These are phyloP conservation scores for Sarocladium oryzae DNA, from an alignment of 2,329 filamentous ascomycete species.

Conservation along the genomic window DNA sequence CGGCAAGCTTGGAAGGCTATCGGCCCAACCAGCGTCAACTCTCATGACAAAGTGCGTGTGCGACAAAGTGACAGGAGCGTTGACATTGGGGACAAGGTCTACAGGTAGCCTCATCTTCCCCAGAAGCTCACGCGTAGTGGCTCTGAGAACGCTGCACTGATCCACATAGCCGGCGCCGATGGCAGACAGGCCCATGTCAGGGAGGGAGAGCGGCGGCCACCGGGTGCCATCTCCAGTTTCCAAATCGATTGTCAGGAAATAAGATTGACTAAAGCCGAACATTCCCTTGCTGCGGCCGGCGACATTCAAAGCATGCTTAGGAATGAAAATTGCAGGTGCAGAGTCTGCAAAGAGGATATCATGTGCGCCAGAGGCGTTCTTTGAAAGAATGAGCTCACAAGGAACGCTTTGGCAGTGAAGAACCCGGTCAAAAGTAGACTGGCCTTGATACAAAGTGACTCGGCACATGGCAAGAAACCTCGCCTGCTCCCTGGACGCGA, in stretches of 20 bases:
- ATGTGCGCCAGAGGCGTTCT: constrained; percentile 38
- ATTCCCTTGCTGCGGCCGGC: constrained; percentile 38
- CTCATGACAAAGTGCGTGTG: constrained; percentile 42
- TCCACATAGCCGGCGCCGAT: background rate
- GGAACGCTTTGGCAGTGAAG: constrained; percentile 49
- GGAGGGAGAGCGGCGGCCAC: constrained; percentile 43
- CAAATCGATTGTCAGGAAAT: constrained; percentile 45
- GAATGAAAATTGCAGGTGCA: constrained; percentile 43
- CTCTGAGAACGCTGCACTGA: background rate
- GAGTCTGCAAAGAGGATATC: constrained; percentile 42
- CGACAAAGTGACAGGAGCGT: background rate
- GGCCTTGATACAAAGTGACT: constrained; percentile 29
- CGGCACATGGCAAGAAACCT: constrained; percentile 25
- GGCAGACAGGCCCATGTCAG: background rate
- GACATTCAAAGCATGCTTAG: constrained; percentile 22
- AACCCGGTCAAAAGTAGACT: constrained; percentile 29
- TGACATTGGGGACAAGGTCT: background rate
- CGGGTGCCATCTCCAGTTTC: constrained; percentile 40
- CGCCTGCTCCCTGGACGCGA: background rate
- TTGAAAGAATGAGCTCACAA: constrained; percentile 45
- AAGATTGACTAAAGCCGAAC: constrained; percentile 43
- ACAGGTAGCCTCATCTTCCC: background rate
- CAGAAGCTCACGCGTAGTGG: background rate
- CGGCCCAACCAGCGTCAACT: constrained; percentile 41
- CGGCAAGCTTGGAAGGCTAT: constrained; percentile 17